A percentile compares a stretch with the other conserved stretches of the same genome.
Conservation (phyloP, 164 flowering plant species). For the Vitis rotundifolia region DNA sequence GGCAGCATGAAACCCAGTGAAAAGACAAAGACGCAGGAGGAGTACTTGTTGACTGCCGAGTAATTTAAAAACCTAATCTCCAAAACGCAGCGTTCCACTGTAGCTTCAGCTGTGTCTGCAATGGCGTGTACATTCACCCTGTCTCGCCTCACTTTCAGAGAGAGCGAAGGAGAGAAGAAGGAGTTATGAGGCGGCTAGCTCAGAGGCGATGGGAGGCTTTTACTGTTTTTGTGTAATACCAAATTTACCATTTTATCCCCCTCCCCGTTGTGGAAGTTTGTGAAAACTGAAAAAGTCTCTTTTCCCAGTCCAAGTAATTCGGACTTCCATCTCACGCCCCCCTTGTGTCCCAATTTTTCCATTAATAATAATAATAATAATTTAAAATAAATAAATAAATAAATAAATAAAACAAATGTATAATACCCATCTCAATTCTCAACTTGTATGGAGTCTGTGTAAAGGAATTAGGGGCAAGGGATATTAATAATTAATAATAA, state of each 20-base stretch:
- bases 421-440: too few relatives aligned
- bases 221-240: neutral
- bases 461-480: too few relatives aligned
- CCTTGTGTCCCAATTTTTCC: too few relatives aligned
- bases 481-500: too few relatives aligned
- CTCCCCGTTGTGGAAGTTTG: too few relatives aligned
- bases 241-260: slow-evolving; percentile 3
- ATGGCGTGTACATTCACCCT: slow-evolving; percentile 8
- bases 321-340: too few relatives aligned
- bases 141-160: neutral
- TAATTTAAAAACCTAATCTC: slow-evolving; percentile 22
- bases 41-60: neutral
- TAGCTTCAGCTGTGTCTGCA: neutral
- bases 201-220: slow-evolving; percentile 13
- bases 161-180: neutral
- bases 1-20: slow-evolving; percentile 14
- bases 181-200: slow-evolving; percentile 29
- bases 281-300: too few relatives aligned
- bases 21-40: neutral
- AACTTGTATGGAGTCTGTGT: too few relatives aligned
- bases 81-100: slow-evolving; percentile 1
- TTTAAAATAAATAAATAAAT: too few relatives aligned
- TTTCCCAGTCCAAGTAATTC: too few relatives aligned
- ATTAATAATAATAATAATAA: too few relatives aligned
- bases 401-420: too few relatives aligned